phyloP scores from a whole-genome alignment of 306 rosid species.

The Inga oerstediana region DNA sequence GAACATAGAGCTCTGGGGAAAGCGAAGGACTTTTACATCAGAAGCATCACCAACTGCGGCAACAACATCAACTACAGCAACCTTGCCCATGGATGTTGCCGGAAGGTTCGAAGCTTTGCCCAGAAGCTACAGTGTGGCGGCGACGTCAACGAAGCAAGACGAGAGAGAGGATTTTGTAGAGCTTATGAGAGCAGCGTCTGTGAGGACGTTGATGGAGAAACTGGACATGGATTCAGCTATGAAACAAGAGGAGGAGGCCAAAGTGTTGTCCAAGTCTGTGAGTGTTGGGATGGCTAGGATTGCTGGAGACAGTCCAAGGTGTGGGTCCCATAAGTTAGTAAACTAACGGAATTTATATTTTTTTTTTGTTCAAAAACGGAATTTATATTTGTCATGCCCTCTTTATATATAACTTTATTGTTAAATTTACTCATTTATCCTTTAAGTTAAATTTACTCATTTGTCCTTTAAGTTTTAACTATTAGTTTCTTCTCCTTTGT shows the following conservation, averaged over 20 bases:
- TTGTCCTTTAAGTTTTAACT: neutral
- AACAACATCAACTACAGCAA: slow-evolving; percentile 31
- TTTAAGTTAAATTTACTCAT: neutral
- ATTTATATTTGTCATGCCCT: no score
- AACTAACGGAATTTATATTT: no score
- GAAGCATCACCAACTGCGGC: slow-evolving; percentile 56
- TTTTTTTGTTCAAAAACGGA: no score
- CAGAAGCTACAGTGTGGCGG: slow-evolving; percentile 54
- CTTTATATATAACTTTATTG: no score
- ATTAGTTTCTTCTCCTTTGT: no score
- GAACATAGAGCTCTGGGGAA: slow-evolving; percentile 47
- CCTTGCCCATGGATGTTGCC: slow-evolving; percentile 29
- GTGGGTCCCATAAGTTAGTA: no score
- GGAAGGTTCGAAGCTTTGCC: slow-evolving; percentile 44
- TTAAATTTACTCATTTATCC: no score
- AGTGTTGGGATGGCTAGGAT: slow-evolving; percentile 74
- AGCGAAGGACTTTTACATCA: slow-evolving; percentile 64
- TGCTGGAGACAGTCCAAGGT: slow-evolving; percentile 49
- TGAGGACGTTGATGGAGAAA: slow-evolving; percentile 41
- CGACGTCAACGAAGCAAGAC: slow-evolving; percentile 29
- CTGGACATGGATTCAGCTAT: slow-evolving; percentile 54
- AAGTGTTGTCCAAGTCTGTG: slow-evolving; percentile 54
- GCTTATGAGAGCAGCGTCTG: slow-evolving; percentile 76
- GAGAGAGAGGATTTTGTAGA: slow-evolving; percentile 54
- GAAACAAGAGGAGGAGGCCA: slow-evolving; percentile 31